Evolutionary conservation across 495 filamentous ascomycete species (phyloP), one percentile per base, ranked within the genome.

Genomic region (Penicillium verhagenii): DNA sequence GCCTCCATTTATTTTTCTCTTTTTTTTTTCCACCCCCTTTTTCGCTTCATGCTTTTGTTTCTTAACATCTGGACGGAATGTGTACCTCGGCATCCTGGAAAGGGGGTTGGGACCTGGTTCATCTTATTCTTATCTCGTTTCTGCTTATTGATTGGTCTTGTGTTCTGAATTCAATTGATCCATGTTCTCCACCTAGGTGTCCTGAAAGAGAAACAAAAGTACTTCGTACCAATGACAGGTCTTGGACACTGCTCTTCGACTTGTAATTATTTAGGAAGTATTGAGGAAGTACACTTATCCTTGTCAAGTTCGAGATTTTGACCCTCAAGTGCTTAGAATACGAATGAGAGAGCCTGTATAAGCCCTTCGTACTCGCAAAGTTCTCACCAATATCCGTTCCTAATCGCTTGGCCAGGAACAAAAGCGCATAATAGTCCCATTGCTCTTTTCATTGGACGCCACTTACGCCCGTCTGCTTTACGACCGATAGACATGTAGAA

Each of bases 41-140:
- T 52, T 52, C 37, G 54, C 53, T 52, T 58, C 59, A 52, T 60
- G 54, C 38, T 65, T n/a, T 61, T 58, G 53, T 59, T 59, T 64
- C 58, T 63, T 68, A 64, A 59, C 67, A 61, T 70, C 63, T 71
- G 57, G 52, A 59, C 50, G 57, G 61, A 60, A 63, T 63, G 47
- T 63, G 57, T 60, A 57, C 55, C 63, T 56, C 57, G 59, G 61
- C 61, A 70, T 63, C 56, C 60, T 66, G 66, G 63, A 58, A 66
- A 61, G 56, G 65, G 62, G 60, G 65, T 58, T 66, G 66, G 69
- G 66, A 62, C 63, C 63, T 65, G 72, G 57, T 66, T 62, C 57
- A 60, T 56, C 52, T 63, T 65, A 63, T 63, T 54, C 61, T 60
- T 63, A 58, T 59, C 45, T 59, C 57, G 54, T 60, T 61, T 58